phyloP scores from a whole-genome alignment of 805 yeast species.

The Metschnikowia amazonensis region DNA sequence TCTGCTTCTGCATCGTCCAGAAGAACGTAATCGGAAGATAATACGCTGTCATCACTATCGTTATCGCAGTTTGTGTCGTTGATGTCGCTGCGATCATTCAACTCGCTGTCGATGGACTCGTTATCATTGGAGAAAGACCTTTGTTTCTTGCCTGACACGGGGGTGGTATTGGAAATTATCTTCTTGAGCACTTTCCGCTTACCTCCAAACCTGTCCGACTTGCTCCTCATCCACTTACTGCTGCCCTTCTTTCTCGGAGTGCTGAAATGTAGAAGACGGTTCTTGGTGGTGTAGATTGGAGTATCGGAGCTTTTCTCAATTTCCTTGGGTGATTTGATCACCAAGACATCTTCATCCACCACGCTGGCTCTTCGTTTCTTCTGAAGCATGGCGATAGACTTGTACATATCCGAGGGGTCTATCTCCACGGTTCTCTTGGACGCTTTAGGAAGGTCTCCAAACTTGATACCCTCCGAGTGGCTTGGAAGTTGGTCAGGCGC shows the following conservation, averaged over 20 bases:
- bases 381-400: slow-evolving; percentile 80
- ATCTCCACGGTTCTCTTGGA: slow-evolving; percentile 41
- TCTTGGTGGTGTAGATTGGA: slow-evolving; percentile 35
- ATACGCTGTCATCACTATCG: slow-evolving; percentile 6
- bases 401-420: slow-evolving; percentile 78
- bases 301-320: slow-evolving; percentile 40
- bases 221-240: slow-evolving; percentile 12
- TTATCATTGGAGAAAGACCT: slow-evolving; percentile 7
- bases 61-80: slow-evolving; percentile 7
- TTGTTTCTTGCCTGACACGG: slow-evolving; percentile 3
- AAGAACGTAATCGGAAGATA: slow-evolving; percentile 1
- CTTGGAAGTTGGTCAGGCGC: background rate
- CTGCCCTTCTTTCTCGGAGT: slow-evolving; percentile 5
- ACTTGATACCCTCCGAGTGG: slow-evolving; percentile 42
- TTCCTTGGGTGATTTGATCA: slow-evolving; percentile 76
- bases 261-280: slow-evolving; percentile 5
- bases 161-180: slow-evolving; percentile 22
- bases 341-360: slow-evolving; percentile 68
- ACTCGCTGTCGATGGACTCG: slow-evolving; percentile 15
- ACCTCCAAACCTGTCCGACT: slow-evolving; percentile 5
- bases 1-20: background rate
- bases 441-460: slow-evolving; percentile 60
- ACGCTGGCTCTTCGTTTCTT: slow-evolving; percentile 30
- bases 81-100: slow-evolving; percentile 6
- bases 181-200: slow-evolving; percentile 24